Base-by-base conservation (phyloP, 208 protist species). In the Crithidia thermophila region DNA sequence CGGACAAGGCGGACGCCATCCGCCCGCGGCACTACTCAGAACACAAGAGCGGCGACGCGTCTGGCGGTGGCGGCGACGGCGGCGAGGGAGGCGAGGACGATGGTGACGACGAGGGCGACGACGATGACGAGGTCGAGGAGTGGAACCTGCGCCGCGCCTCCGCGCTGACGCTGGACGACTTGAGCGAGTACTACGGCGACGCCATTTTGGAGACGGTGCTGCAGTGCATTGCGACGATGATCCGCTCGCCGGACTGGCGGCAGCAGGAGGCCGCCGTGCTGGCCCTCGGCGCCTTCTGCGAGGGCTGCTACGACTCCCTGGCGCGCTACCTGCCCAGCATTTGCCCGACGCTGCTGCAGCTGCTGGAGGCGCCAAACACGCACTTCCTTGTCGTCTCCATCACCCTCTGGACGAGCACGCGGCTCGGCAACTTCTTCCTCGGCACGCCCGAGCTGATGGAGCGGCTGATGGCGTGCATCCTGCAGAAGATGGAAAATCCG, bases 131-230 rank as follows among this genome's bases (percentile, higher is more conserved):
- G 64, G 88, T 95, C 39, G 79, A 89, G 63, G 83, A 97, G 74
- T 98, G 93, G 92, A 98, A 88, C 55, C 76, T 98, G 49, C 90
- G 96, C 51, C 95, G 93, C 64, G 95, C 91, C 27, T 87, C 87
- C 9, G 94, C 94, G 7, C 51, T 84, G 16, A 87, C 85, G 23
- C 76, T 98, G 34, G 96, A 98, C 59, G 76, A 87, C 23, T 76
- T 98, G 36, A 81, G 84, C 45, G 80, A 89, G 53, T 79, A 86
- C 66, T 97, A 90, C 73, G 87, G 90, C 37, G 85, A 91, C 14
- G 51, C 67, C 20, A 84, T 98, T 50, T 59, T 98, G 11, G 39
- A 73, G 30, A 71, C 83, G 30, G 85, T 98, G 21, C 77, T 98
- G 58, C 64, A 56, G n/a, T 62, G 70, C 46, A 89, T 98, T 49